Evolutionary conservation across 106 monocot species (phyloP).

Genomic region (Allium fistulosum): DNA sequence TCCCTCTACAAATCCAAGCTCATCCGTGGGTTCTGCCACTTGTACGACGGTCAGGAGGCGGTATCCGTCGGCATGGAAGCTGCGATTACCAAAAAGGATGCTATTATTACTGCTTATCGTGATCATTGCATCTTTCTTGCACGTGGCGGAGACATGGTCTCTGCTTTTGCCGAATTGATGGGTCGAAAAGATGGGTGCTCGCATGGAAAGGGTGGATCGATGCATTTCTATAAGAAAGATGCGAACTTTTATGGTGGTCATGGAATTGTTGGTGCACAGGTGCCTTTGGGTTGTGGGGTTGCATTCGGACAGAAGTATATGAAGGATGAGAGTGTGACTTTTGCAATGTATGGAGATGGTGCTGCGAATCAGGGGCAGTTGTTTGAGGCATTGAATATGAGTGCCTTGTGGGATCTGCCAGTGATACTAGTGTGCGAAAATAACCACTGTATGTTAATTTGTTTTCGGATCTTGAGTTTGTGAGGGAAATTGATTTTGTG

Average conservation of each 20-base stretch:
- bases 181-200: slow-evolving; percentile 46
- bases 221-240: slow-evolving; percentile 86
- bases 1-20: slow-evolving; percentile 85
- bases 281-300: slow-evolving; percentile 68
- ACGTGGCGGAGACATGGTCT: not conserved
- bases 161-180: slow-evolving; percentile 4
- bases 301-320: slow-evolving; percentile 70
- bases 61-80: slow-evolving; percentile 75
- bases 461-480: not conserved
- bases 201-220: slow-evolving; percentile 77
- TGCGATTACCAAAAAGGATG: slow-evolving; percentile 58
- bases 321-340: slow-evolving; percentile 64
- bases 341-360: slow-evolving; percentile 70
- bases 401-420: slow-evolving; percentile 70
- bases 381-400: slow-evolving; percentile 73
- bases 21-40: slow-evolving; percentile 42
- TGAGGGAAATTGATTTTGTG: not conserved
- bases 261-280: slow-evolving; percentile 76
- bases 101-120: slow-evolving; percentile 75
- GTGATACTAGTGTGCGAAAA: slow-evolving; percentile 75
- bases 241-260: slow-evolving; percentile 68
- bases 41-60: slow-evolving; percentile 80
- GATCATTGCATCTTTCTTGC: slow-evolving; percentile 58
- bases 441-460: slow-evolving; percentile 47
- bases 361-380: slow-evolving; percentile 84